Evolutionary conservation across 2,329 filamentous ascomycete genomes (phyloP).

Genomic region (Colletotrichum brevisporum): DNA sequence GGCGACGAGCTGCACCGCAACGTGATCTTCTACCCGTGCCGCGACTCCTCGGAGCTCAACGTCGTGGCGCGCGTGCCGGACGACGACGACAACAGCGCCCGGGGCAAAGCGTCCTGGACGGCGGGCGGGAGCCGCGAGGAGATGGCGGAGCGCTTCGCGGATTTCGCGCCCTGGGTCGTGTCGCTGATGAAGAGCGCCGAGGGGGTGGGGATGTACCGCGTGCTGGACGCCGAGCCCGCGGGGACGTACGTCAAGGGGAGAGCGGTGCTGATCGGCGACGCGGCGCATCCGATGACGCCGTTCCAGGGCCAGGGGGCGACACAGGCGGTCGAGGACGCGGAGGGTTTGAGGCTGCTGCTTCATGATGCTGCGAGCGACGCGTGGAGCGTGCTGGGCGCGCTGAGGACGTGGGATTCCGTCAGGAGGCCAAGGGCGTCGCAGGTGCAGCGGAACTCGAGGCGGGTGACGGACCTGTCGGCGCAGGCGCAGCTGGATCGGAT

Average conservation of each 20-base stretch:
- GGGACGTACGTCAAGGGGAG: conserved; percentile 49
- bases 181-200: conserved; percentile 29
- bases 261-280: conserved; percentile 35
- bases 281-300: conserved; percentile 39
- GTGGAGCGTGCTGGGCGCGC: not conserved
- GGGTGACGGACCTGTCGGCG: conserved; percentile 30
- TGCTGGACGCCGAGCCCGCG: conserved; percentile 55
- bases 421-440: conserved; percentile 35
- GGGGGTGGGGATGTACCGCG: conserved; percentile 23
- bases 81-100: not conserved
- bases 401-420: conserved; percentile 33
- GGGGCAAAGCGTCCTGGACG: conserved; percentile 25
- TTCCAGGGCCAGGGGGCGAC: conserved; percentile 37
- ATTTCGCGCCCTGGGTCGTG: conserved; percentile 35
- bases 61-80: conserved; percentile 27
- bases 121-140: conserved; percentile 19
- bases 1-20: conserved; percentile 27
- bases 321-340: conserved; percentile 37
- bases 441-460: conserved; percentile 35
- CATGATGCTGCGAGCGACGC: conserved; percentile 14
- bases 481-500: conserved; percentile 34
- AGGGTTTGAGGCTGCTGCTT: conserved; percentile 24
- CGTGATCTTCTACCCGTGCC: conserved; percentile 35
- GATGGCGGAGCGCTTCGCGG: conserved; percentile 18
- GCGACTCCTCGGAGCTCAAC: conserved; percentile 23